These are phyloP conservation scores for Delitschia confertaspora DNA, from an alignment of 495 filamentous ascomycete species.

Conservation along the genomic window DNA sequence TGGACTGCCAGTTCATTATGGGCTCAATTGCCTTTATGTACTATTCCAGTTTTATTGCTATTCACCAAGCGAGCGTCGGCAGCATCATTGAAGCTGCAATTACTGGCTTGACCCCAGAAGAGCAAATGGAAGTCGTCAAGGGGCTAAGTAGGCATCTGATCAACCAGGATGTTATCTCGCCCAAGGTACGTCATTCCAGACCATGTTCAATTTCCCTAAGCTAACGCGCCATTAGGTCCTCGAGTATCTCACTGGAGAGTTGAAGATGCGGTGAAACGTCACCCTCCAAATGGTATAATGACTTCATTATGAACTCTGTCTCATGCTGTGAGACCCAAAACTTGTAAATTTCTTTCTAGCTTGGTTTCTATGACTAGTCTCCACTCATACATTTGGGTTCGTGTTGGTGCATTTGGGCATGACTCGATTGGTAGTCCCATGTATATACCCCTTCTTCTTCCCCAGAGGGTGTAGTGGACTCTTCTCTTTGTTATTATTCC, in stretches of 20 bases:
- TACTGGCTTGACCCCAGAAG: constrained; percentile 68
- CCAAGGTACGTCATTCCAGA: constrained; percentile 18
- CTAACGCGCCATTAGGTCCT: constrained; percentile 8
- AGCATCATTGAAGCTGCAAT: constrained; percentile 83
- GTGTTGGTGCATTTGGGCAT: not conserved
- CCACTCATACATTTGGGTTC: no score
- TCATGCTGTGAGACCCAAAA: no score
- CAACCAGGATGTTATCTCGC: constrained; percentile 65
- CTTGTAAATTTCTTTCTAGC: no score
- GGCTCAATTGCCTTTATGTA: constrained; percentile 98
- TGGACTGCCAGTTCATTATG: constrained; percentile 99
- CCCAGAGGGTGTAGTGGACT: not conserved
- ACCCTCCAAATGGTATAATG: no score
- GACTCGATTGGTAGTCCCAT: not conserved
- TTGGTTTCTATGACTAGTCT: no score
- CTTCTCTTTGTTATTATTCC: constrained; percentile 2
- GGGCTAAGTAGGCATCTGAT: constrained; percentile 75
- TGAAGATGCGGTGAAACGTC: constrained; percentile 6
- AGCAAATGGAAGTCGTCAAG: constrained; percentile 82
- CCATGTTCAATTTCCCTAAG: not conserved
- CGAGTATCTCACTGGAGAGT: constrained; percentile 5
- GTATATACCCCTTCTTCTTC: constrained; percentile 7
- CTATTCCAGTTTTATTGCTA: constrained; percentile 93
- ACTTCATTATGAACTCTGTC: no score
- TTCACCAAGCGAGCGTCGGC: constrained; percentile 70